Percentiles rank a stretch among this genome's conserved stretches.
Conservation (phyloP, 495 filamentous ascomycete genomes). For the Niebla homalea region DNA sequence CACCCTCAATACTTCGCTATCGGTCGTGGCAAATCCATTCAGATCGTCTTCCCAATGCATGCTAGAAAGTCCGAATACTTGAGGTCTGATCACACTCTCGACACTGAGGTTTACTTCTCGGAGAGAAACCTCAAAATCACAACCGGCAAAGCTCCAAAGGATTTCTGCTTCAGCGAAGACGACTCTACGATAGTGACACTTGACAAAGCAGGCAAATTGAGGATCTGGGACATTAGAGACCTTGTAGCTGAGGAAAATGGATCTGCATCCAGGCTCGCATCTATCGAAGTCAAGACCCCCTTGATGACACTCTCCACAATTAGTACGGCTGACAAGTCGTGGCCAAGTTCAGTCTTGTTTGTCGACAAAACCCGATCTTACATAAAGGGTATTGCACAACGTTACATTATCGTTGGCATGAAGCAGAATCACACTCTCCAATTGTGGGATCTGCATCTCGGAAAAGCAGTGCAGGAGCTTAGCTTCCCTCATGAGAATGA, state of each 20-base stretch:
- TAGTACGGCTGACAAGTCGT: conserved; percentile 70
- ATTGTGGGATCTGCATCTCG: conserved; percentile 93
- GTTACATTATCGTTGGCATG: conserved; percentile 93
- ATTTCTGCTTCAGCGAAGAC: conserved; percentile 94
- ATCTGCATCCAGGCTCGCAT: conserved; percentile 37
- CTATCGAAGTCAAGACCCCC: conserved; percentile 62
- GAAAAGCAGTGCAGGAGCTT: conserved; percentile 90
- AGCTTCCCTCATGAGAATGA: conserved; percentile 94
- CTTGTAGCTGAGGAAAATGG: conserved; percentile 47
- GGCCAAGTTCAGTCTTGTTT: conserved; percentile 90
- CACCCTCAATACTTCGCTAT: conserved; percentile 90
- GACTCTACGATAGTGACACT: conserved; percentile 88
- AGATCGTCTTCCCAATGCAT: conserved; percentile 72
- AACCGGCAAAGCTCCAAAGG: conserved; percentile 95
- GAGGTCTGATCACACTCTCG: conserved; percentile 56
- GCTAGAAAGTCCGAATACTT: conserved; percentile 58
- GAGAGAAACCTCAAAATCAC: conserved; percentile 82
- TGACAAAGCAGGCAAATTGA: conserved; percentile 86
- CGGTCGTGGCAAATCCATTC: conserved; percentile 87
- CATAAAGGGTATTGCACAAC: conserved; percentile 66
- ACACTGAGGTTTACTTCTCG: conserved; percentile 72
- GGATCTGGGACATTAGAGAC: conserved; percentile 91
- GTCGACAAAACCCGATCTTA: conserved; percentile 90
- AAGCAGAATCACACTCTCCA: conserved; percentile 99
- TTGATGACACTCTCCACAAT: conserved; percentile 67